Base-by-base conservation (phyloP, 352 stramenopile genomes). In the Globisporangium barbulae region DNA sequence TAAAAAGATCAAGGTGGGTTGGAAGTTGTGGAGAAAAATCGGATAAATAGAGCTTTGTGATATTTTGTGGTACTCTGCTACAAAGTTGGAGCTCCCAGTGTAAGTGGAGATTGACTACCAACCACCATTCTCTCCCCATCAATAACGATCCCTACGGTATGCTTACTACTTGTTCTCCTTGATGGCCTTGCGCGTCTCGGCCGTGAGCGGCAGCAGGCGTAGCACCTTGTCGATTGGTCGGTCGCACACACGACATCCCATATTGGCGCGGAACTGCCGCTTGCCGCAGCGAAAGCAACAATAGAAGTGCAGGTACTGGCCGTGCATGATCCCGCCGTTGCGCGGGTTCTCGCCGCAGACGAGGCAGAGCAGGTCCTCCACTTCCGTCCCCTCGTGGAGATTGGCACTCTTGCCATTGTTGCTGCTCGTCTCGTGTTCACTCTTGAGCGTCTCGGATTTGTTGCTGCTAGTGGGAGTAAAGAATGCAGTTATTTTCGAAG, bases 231-330 rank as follows among this genome's bases (percentile, higher is more conserved):
- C 85, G 19, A 94, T 96, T 15, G 77, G 77, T n/a, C 85, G 85
- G 33, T 88, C 72, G 70, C 87, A 96, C 7, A 94, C 85, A 63
- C 84, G 69, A 31, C 87, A 96, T 13, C 74, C 77, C 48, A 65
- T 57, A 49, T 84, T 81, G n/a, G 70, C 57, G 13, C 72, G 72
- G 13, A 77, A 60, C 59, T 91, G 79, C 4, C 71, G 76, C 72
- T 93, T 96, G 6, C 74, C 87, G 61, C 87, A 96, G 8, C 71
- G 73, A 49, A 85, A 96, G 63, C 87, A 96, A 58, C 74, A 85
- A 66, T 94, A 93, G 35, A 89, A 82, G 50, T 96, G 87, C 8
- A 94, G 67, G 58, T 93, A 96, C 53, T 90, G 70, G 37, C 85
- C 87, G 53, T 96, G 87, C 5, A 87, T 71, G 39, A 95, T 68